phyloP scores from a whole-genome alignment of 2,329 filamentous ascomycete genomes.

The Apiospora kogelbergensis region DNA sequence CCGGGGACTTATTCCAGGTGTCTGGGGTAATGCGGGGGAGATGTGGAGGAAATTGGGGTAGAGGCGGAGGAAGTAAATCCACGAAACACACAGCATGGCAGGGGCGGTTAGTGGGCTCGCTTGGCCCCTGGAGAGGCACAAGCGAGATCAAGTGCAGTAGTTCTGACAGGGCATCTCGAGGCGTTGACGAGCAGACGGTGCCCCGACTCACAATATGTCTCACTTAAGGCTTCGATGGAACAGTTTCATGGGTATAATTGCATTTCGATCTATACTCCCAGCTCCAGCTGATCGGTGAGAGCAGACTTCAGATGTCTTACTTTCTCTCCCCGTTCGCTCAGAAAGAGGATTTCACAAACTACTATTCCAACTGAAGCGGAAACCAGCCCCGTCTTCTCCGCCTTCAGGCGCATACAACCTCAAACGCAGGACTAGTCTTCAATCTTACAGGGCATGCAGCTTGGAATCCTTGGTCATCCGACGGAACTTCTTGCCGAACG shows the following conservation, averaged over 20 bases:
- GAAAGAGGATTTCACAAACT: no score
- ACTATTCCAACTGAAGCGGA: background rate
- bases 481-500: conserved; percentile 30
- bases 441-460: conserved; percentile 24
- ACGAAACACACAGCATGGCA: conserved; percentile 11
- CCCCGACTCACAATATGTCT: no score
- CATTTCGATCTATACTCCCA: no score
- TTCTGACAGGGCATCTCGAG: no score
- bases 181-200: no score
- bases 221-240: no score
- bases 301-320: no score
- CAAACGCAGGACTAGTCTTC: no score
- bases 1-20: background rate
- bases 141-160: background rate
- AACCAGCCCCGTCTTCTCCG: background rate
- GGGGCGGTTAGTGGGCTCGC: background rate
- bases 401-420: no score
- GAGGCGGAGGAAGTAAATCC: conserved; percentile 12
- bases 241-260: no score
- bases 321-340: no score
- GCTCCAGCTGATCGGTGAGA: no score
- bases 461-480: conserved; percentile 30
- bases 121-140: background rate
- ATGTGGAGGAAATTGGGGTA: conserved; percentile 3
- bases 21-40: conserved; percentile 4